Base-by-base conservation (phyloP, 805 yeast species). In the Debaryomyces hansenii region DNA sequence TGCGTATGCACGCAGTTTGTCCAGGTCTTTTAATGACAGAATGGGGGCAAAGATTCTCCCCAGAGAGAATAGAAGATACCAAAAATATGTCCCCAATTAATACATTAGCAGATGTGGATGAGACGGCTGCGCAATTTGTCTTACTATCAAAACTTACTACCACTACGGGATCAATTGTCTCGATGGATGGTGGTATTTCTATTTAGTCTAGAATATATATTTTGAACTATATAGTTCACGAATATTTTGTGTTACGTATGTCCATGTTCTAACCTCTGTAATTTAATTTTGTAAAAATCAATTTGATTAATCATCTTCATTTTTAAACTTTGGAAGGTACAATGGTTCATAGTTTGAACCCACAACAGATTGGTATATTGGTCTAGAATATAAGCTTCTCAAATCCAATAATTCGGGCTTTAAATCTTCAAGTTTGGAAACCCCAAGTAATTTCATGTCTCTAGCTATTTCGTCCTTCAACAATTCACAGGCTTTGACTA, bases 361-460 rank as follows among this genome's bases (percentile, higher is more conserved):
- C 50, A 48, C 6, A 46, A 42, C 21, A 52, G 47, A 16, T 61
- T 55, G 16, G 56, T 56, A 38, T 57, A 54, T 73, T 79, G 24
- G 77, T 63, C 47, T 46, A 11, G 46, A 41, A 20, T 44, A 42
- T 32, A 48, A 46, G 27, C 41, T 48, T 37, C 51, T 42, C 27
- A 46, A 36, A 24, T 48, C 51, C n/a, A 48, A 41, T 28, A 70
- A 61, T 14, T 65, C 64, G 29, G 70, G 72, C 41, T 66, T 65
- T 51, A 81, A 66, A 24, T 80, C 78, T 16, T 70, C 74, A 33
- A 89, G 63, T 35, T 69, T 76, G n/a, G 78, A 79, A 16, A 80
- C 92, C 36, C 96, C 96, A 34, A 89, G 63, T 41, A 90, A 69
- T 50, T 94, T 75, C 96, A 90, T 86, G 60, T 84, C 82, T 85